These are phyloP conservation scores for Leucaena leucocephala DNA, from an alignment of 306 rosid genomes.

Conservation along the genomic window DNA sequence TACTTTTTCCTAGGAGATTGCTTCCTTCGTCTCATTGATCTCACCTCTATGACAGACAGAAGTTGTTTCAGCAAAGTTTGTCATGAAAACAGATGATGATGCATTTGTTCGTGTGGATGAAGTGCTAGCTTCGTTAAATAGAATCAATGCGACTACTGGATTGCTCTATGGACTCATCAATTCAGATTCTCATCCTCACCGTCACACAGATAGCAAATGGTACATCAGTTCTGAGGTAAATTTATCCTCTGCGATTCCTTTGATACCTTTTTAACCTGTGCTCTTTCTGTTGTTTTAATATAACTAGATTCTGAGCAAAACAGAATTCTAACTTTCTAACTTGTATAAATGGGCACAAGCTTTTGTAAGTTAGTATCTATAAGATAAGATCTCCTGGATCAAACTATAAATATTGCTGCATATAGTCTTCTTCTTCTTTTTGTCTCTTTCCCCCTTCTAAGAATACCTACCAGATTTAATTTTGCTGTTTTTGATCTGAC, in stretches of 20 bases:
- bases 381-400: not conserved
- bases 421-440: not conserved
- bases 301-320: conserved; percentile 29
- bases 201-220: conserved; percentile 92
- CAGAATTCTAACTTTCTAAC: not conserved
- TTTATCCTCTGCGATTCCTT: conserved; percentile 11
- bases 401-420: not conserved
- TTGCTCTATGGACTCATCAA: conserved; percentile 93
- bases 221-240: conserved; percentile 85
- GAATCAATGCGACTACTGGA: conserved; percentile 56
- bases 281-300: not conserved
- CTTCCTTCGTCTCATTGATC: conserved; percentile 41
- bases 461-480: not conserved
- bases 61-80: conserved; percentile 87
- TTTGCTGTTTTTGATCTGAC: conserved; percentile 6
- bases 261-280: not conserved
- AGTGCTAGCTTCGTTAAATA: conserved; percentile 70
- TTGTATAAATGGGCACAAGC: not conserved
- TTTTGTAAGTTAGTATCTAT: conserved; percentile 2
- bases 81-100: conserved; percentile 99
- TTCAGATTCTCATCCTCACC: conserved; percentile 88
- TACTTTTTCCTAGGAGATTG: conserved; percentile 33
- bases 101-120: conserved; percentile 94
- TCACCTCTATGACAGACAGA: conserved; percentile 71
- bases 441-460: not conserved